phyloP scores from a whole-genome alignment of 2,329 filamentous ascomycete genomes.

The Ophiostoma tasmaniense region DNA sequence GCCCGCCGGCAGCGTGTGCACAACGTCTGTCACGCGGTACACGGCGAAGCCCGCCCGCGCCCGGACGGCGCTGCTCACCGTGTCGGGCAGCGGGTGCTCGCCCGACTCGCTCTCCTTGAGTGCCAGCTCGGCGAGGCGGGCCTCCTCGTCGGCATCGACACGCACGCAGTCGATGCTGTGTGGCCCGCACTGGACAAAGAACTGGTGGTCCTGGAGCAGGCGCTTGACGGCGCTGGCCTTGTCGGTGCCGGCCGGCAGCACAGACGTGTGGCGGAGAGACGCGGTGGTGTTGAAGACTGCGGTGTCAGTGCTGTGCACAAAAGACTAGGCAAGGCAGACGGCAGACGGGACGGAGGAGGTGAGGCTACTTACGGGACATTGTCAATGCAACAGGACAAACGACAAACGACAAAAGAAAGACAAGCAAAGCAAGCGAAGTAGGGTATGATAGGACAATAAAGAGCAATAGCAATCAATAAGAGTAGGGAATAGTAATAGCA shows the following conservation, averaged over 20 bases:
- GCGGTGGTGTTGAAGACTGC: slow-evolving; percentile 35
- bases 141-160: slow-evolving; percentile 26
- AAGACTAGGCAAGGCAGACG: too few species aligned
- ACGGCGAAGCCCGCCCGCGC: slow-evolving; percentile 26
- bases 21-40: slow-evolving; percentile 42
- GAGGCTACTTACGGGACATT: neutral
- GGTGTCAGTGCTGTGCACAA: neutral
- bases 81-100: slow-evolving; percentile 16
- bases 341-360: neutral
- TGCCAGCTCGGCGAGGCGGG: slow-evolving; percentile 26
- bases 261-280: slow-evolving; percentile 35
- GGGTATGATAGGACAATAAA: too few species aligned
- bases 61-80: slow-evolving; percentile 14
- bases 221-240: slow-evolving; percentile 33
- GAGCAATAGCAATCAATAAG: too few species aligned
- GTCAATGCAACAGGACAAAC: neutral
- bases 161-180: slow-evolving; percentile 38
- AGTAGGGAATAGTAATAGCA: too few species aligned
- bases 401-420: too few species aligned
- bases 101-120: slow-evolving; percentile 22
- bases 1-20: slow-evolving; percentile 45
- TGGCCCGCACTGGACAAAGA: slow-evolving; percentile 45
- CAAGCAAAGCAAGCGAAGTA: too few species aligned
- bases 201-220: slow-evolving; percentile 45
- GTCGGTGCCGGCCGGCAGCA: slow-evolving; percentile 33